These are phyloP conservation scores for Crithidia fasciculata DNA, from an alignment of 208 protist genomes.

Conservation along the genomic window DNA sequence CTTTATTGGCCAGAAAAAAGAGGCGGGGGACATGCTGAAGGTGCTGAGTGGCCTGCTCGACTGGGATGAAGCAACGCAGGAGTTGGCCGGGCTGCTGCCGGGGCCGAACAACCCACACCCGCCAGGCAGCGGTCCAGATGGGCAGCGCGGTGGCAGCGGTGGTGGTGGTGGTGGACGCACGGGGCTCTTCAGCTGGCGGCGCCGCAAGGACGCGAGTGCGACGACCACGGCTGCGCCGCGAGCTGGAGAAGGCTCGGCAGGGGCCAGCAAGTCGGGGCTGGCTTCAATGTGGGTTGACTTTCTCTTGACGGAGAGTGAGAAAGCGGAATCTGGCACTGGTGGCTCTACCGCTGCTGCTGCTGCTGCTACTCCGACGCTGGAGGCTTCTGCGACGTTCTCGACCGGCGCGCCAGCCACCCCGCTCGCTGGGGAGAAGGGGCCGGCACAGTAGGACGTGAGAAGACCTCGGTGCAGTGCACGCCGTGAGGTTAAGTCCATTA, in stretches of 20 bases:
- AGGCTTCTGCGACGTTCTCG: background rate
- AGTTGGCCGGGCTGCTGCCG: slow-evolving; percentile 74
- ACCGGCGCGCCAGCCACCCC: background rate
- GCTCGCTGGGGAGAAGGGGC: too few relatives aligned
- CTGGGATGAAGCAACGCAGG: slow-evolving; percentile 84
- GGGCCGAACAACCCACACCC: slow-evolving; percentile 70
- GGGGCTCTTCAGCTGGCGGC: slow-evolving; percentile 36
- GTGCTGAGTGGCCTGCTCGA: slow-evolving; percentile 73
- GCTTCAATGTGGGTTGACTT: slow-evolving; percentile 87
- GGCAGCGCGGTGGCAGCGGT: background rate
- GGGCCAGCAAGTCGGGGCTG: slow-evolving; percentile 30
- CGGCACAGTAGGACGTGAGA: too few relatives aligned
- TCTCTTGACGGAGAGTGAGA: slow-evolving; percentile 74
- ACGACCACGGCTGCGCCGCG: background rate
- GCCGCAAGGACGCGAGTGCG: background rate
- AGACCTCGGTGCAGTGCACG: too few relatives aligned
- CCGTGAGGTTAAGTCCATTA: too few relatives aligned
- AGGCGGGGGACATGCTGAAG: slow-evolving; percentile 81
- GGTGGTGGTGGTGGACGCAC: slow-evolving; percentile 21
- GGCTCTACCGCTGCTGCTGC: background rate
- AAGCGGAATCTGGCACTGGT: too few relatives aligned
- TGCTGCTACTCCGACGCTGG: background rate
- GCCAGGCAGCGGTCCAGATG: slow-evolving; percentile 6
- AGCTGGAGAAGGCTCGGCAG: background rate
- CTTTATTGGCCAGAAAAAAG: slow-evolving; percentile 50